A percentile compares a stretch with the other conserved stretches of the same genome.
phyloP scores from a whole-genome alignment of 345 rosid species.

The Eucalyptus marginata region DNA sequence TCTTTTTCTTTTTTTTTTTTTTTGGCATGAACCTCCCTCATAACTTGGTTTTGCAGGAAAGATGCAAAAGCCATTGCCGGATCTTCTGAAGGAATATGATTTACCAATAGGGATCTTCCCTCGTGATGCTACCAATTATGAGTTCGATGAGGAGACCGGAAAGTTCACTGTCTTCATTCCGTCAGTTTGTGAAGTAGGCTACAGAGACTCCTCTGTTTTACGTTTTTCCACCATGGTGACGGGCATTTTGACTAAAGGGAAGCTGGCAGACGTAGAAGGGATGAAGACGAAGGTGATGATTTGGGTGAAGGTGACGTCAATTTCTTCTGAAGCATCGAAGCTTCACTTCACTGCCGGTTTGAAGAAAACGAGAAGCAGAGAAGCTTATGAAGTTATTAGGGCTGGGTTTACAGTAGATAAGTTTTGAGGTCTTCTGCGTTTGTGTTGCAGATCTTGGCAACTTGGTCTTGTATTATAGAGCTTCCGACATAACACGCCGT shows the following conservation, averaged over 20 bases:
- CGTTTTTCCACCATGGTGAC: slow-evolving; percentile 60
- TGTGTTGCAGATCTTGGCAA: neutral
- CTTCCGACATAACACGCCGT: neutral
- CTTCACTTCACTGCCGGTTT: slow-evolving; percentile 73
- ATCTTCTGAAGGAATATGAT: slow-evolving; percentile 72
- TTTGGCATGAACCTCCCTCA: neutral
- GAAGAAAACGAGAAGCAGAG: slow-evolving; percentile 67
- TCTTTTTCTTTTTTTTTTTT: no score
- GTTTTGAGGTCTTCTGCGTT: slow-evolving; percentile 23
- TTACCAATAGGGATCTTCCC: slow-evolving; percentile 89
- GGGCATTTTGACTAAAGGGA: slow-evolving; percentile 74
- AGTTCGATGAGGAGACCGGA: slow-evolving; percentile 76
- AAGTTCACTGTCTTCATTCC: slow-evolving; percentile 77
- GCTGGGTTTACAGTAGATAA: slow-evolving; percentile 64
- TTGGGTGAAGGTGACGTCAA: slow-evolving; percentile 77
- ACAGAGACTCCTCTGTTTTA: slow-evolving; percentile 73
- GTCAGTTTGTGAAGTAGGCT: slow-evolving; percentile 74
- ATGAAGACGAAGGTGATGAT: slow-evolving; percentile 81
- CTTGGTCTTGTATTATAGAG: neutral
- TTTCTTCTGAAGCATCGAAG: slow-evolving; percentile 61
- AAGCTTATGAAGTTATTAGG: slow-evolving; percentile 72
- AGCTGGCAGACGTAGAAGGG: slow-evolving; percentile 76
- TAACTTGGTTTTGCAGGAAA: slow-evolving; percentile 36
- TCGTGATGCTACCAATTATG: slow-evolving; percentile 86
- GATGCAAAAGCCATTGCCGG: slow-evolving; percentile 91